These are phyloP conservation scores for Globisporangium ultimum DNA, from an alignment of 352 stramenopile genomes.

Conservation along the genomic window DNA sequence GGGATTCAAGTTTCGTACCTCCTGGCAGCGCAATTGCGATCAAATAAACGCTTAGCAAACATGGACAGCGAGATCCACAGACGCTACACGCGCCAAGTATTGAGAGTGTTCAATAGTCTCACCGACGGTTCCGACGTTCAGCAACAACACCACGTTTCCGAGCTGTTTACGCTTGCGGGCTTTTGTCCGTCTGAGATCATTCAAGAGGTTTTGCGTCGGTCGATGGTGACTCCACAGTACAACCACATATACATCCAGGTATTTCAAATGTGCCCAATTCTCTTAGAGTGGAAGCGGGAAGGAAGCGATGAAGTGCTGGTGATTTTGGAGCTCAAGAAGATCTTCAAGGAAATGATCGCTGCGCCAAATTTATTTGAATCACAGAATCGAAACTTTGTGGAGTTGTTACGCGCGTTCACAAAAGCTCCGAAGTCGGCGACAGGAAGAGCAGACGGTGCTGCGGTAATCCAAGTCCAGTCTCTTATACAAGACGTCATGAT, in stretches of 20 bases:
- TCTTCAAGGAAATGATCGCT: conserved; percentile 19
- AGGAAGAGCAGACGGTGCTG: conserved; percentile 1
- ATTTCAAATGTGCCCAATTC: conserved; percentile 23
- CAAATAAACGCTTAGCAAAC: conserved; percentile 11
- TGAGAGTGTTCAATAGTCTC: conserved; percentile 32
- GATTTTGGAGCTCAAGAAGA: conserved; percentile 22
- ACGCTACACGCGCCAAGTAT: conserved; percentile 19
- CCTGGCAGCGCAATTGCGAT: conserved; percentile 24
- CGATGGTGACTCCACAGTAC: conserved; percentile 17
- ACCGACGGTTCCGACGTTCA: conserved; percentile 16
- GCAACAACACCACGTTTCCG: conserved; percentile 6
- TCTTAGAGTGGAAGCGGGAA: conserved; percentile 24
- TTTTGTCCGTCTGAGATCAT: conserved; percentile 31
- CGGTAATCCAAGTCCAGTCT: conserved; percentile 12
- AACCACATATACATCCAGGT: conserved; percentile 22
- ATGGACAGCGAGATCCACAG: conserved; percentile 1
- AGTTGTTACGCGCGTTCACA: conserved; percentile 22
- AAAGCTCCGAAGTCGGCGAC: not conserved
- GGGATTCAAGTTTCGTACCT: conserved; percentile 29
- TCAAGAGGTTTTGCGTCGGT: conserved; percentile 19
- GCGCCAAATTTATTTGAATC: conserved; percentile 20
- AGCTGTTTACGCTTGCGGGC: conserved; percentile 20
- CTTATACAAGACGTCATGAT: conserved; percentile 10
- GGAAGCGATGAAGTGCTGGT: conserved; percentile 4
- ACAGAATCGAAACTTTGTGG: conserved; percentile 22